Evolutionary conservation across 768 basidiomycete species (phyloP).

Genomic region (Leccinum subtestaceum): DNA sequence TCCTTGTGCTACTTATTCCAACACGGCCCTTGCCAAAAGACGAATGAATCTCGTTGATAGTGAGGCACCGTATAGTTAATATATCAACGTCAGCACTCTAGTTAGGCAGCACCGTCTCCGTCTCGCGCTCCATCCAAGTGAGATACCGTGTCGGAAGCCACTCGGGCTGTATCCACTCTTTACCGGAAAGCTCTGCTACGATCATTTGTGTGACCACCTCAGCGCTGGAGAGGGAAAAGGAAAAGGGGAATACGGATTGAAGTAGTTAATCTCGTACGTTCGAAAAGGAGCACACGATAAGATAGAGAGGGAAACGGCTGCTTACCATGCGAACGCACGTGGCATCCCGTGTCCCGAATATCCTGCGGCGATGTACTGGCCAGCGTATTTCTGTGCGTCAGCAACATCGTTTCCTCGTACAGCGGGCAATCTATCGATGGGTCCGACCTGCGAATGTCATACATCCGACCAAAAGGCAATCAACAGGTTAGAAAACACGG

Average conservation of each 20-base stretch:
- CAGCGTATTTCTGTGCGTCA: conserved; percentile 32
- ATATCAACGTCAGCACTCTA: neutral
- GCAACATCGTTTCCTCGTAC: conserved; percentile 16
- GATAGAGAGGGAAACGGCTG: neutral
- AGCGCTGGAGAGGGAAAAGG: conserved; percentile 40
- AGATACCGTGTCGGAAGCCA: conserved; percentile 64
- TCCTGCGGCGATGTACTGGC: conserved; percentile 72
- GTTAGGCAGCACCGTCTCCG: neutral
- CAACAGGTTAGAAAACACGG: neutral
- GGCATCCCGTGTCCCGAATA: conserved; percentile 83
- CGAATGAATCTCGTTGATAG: neutral
- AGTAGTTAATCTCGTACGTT: neutral
- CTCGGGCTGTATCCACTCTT: conserved; percentile 48
- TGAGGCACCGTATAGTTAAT: neutral
- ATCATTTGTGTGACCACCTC: conserved; percentile 64
- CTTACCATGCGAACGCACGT: conserved; percentile 62
- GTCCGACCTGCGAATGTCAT: conserved; percentile 51
- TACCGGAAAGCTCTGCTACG: conserved; percentile 41
- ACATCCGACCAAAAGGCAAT: neutral
- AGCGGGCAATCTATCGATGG: conserved; percentile 39
- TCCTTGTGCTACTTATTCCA: neutral
- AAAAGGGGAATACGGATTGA: neutral
- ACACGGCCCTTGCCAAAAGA: neutral
- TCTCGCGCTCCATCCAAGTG: conserved; percentile 29
- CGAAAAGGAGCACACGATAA: neutral